Conservation (phyloP, 352 stramenopile species). For the Globisporangium heterothallicum region DNA sequence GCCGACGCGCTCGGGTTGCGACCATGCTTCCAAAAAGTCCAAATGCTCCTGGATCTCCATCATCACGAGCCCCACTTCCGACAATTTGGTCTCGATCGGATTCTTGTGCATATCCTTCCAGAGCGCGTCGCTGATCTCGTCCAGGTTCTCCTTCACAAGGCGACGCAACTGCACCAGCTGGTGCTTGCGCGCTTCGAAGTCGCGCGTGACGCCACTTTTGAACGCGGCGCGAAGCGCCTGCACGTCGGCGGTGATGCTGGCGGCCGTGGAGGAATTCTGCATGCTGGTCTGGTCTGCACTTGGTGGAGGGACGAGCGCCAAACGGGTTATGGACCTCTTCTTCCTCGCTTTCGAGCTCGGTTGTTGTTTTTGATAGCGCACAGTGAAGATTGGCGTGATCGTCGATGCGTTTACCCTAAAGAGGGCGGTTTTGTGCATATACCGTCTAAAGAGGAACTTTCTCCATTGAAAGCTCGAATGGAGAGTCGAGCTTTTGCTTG, state of each 20-base stretch:
- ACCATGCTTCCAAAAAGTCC: conserved; percentile 54
- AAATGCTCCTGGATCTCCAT: conserved; percentile 64
- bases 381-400: background rate
- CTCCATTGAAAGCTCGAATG: background rate
- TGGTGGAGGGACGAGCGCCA: too few relatives aligned
- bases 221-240: conserved; percentile 41
- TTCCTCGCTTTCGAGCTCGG: too few relatives aligned
- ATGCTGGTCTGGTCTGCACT: background rate
- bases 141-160: conserved; percentile 43
- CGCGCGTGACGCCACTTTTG: conserved; percentile 37
- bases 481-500: too few relatives aligned
- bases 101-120: conserved; percentile 64
- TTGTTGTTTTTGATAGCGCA: background rate
- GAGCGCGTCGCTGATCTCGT: conserved; percentile 43
- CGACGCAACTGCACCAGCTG: conserved; percentile 39
- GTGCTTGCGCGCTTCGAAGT: conserved; percentile 29
- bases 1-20: conserved; percentile 41
- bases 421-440: background rate
- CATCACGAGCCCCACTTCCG: conserved; percentile 43
- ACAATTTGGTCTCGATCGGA: conserved; percentile 54
- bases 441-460: too few relatives aligned
- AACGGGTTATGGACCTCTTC: too few relatives aligned
- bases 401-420: background rate
- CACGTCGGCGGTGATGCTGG: conserved; percentile 38
- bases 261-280: background rate